Base-by-base conservation (phyloP, 2,329 filamentous ascomycete genomes). In the Graphium sp. region DNA sequence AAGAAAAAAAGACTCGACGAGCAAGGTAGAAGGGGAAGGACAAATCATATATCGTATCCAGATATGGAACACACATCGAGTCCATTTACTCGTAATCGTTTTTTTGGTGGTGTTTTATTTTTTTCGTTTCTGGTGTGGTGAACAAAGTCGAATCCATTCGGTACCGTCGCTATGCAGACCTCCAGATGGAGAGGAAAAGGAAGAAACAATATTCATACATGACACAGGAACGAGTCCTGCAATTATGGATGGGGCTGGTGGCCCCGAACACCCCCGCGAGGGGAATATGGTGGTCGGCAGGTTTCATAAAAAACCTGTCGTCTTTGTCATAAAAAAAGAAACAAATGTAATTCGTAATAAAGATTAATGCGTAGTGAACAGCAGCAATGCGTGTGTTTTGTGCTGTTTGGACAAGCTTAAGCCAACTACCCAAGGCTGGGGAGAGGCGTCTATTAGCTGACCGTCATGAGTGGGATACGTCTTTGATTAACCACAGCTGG, bases 401-500 rank as follows among this genome's bases (percentile, higher is more conserved):
- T n/a, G n/a, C n/a, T n/a, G n/a, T n/a, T n/a, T n/a, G n/a, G n/a
- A n/a, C n/a, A n/a, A n/a, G n/a, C n/a, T n/a, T n/a, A n/a, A n/a
- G n/a, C n/a, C 16, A n/a, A 27, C 10, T 18, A 17, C 8, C n/a
- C 20, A 27, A 27, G 17, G 9, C 9, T 18, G 18, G 25, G n/a
- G 25, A 16, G 11, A 21, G 14, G 25, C 14, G 18, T 8, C 26
- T 7, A 19, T 24, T 49, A 72, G 41, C 53, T 62, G 35, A 74
- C 69, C 23, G 66, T 73, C 70, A 75, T 74, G 56, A 74, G 60
- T 43, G 72, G 67, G 55, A 74, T 60, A 32, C 67, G 59, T 38
- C 48, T 31, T 8, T 22, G 28, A 16, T 29, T 25, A 16, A 32
- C 17, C 5, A 20, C 18, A 11, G 24, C 21, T 7, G 62, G 55